These are phyloP conservation scores for Talaromyces sp. DNA, from an alignment of 2,329 filamentous ascomycete species.

Conservation along the genomic window DNA sequence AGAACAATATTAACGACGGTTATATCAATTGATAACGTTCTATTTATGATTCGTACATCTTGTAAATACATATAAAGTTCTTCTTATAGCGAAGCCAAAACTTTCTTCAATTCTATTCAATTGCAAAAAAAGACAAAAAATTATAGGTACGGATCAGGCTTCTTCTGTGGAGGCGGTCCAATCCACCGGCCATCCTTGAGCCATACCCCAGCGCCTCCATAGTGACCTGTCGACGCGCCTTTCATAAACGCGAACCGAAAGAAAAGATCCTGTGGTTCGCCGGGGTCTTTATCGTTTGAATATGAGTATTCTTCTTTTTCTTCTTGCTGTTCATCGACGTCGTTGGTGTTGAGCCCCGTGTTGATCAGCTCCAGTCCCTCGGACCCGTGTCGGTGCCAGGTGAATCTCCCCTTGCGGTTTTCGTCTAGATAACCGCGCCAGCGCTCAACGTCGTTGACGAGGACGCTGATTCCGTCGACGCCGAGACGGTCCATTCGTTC, in stretches of 20 bases:
- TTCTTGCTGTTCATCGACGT: not conserved
- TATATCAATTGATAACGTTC: not conserved
- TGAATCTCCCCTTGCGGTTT: slow-evolving; percentile 42
- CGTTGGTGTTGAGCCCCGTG: not conserved
- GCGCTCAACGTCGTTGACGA: slow-evolving; percentile 61
- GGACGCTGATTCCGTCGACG: slow-evolving; percentile 53
- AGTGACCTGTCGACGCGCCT: slow-evolving; percentile 34
- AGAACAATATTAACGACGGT: not conserved
- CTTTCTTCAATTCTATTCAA: not conserved
- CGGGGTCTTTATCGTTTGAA: slow-evolving; percentile 15
- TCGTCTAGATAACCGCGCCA: slow-evolving; percentile 54
- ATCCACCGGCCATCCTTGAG: slow-evolving; percentile 30
- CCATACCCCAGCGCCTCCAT: slow-evolving; percentile 37
- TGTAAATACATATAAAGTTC: not conserved
- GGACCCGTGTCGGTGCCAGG: slow-evolving; percentile 43
- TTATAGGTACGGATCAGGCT: slow-evolving; percentile 3
- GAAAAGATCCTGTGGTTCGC: slow-evolving; percentile 37
- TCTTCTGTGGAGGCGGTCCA: slow-evolving; percentile 17
- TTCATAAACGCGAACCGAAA: slow-evolving; percentile 44
- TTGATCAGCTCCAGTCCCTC: slow-evolving; percentile 30
- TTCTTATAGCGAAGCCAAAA: not conserved
- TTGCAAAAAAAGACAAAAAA: not conserved
- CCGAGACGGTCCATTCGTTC: slow-evolving; percentile 33
- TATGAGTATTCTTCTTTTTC: no score
- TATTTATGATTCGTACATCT: not conserved